These are phyloP conservation scores for Lupinus albus DNA, from an alignment of 306 rosid genomes.

Conservation along the genomic window DNA sequence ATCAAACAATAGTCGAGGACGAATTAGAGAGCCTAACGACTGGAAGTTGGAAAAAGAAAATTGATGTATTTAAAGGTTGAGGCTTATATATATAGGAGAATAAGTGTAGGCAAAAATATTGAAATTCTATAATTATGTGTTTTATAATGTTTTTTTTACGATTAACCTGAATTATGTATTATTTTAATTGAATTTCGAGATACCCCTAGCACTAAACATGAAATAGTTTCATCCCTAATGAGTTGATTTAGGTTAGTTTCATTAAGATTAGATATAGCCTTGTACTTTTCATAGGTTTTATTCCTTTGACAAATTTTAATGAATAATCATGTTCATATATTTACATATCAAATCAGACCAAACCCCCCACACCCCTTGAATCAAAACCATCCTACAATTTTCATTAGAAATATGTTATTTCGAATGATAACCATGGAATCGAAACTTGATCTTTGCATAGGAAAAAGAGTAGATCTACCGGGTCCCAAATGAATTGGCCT, in stretches of 20 bases:
- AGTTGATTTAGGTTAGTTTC: not conserved
- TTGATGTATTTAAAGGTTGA: conserved; percentile 12
- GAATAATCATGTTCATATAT: not conserved
- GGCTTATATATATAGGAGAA: conserved; percentile 36
- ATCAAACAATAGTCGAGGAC: conserved; percentile 19
- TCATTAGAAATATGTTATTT: no score
- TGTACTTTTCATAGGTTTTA: not conserved
- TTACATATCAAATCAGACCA: not conserved
- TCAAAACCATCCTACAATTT: conserved; percentile 6
- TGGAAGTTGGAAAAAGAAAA: conserved; percentile 9
- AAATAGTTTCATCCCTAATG: not conserved
- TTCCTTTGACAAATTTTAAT: not conserved
- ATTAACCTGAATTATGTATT: conserved; percentile 13
- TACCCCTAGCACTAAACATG: not conserved
- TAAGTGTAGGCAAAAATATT: conserved; percentile 29
- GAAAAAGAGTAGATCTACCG: no score
- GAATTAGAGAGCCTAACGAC: conserved; percentile 12
- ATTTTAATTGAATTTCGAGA: conserved; percentile 22
- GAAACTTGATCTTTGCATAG: no score
- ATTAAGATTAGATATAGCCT: not conserved
- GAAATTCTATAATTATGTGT: not conserved
- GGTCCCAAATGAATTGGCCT: no score
- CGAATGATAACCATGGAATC: no score
- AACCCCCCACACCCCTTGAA: not conserved
- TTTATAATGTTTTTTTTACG: conserved; percentile 7